phyloP scores from a whole-genome alignment of 2,329 filamentous ascomycete species.

The Immersiporthe knoxdaviesiana region DNA sequence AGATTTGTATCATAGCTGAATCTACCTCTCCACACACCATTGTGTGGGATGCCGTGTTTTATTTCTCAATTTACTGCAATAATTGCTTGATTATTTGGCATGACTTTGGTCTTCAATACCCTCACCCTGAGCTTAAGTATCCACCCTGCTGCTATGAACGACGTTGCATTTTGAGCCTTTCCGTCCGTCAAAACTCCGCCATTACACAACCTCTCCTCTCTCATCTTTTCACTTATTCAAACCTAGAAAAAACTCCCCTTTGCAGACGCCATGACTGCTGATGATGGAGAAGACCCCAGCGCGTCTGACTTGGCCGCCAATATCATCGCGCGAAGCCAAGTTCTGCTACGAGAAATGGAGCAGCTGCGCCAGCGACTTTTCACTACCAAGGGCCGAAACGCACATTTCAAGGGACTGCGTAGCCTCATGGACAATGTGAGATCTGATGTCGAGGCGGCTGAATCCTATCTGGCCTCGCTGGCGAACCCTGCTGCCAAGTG shows the following conservation, averaged over 20 bases:
- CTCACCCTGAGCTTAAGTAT: background rate
- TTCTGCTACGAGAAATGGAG: constrained; percentile 24
- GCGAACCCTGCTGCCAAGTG: background rate
- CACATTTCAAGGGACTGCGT: constrained; percentile 20
- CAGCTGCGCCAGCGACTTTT: constrained; percentile 21
- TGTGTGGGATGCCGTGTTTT: background rate
- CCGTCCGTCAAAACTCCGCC: background rate
- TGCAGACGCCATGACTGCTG: background rate
- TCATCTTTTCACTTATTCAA: background rate
- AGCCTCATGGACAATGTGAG: constrained; percentile 16
- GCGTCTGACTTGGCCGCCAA: constrained; percentile 19
- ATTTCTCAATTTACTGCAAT: background rate
- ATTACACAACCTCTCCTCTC: background rate
- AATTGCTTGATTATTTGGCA: background rate
- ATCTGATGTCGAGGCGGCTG: constrained; percentile 16
- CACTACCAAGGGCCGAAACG: constrained; percentile 12
- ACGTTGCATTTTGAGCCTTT: background rate
- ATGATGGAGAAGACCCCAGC: background rate
- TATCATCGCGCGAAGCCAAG: constrained; percentile 18
- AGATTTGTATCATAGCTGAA: background rate
- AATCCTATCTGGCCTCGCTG: constrained; percentile 1
- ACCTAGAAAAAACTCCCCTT: background rate
- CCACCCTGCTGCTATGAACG: background rate
- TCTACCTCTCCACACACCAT: background rate
- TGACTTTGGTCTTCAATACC: background rate